Base-by-base conservation (phyloP, 768 basidiomycete genomes). In the Suillus subluteus region DNA sequence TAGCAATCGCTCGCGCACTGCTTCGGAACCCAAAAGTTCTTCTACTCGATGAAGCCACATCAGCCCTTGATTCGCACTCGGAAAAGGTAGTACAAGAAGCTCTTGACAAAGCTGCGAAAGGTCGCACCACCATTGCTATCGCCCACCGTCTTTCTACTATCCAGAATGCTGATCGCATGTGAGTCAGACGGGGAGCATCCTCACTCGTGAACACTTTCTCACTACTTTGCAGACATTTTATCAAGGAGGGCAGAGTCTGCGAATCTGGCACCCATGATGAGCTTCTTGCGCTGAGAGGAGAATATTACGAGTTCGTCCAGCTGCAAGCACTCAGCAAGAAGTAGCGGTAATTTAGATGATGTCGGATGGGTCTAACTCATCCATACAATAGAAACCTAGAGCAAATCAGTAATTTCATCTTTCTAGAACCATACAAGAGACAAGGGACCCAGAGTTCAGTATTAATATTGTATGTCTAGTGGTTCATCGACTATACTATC, bases 21-120 rank as follows among this genome's bases (percentile, higher is more conserved):
- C 82, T 98, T 35, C 87, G 94, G 16, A 94, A 96, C 72, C 96
- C 96, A 32, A 92, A 91, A 73, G 94, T 98, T 58, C 82, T 98
- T 62, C 81, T 96, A 21, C 79, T 96, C 67, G 94, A 96, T 75
- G 94, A 96, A 79, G 94, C 94, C 6, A 96, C 94, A 0, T 95
- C 93, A 54, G 94, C 95, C 1, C 85, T 98, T 43, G 96, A 96
- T 75, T 93, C 92, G 9, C 90, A 89, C 72, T 94, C 92, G 23
- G 96, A 98, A 79, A 94, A 93, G 77, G 90, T 99, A 58, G 98
- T 99, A 7, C 97, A 99, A 74, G 91, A 87, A 9, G 98, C 98
- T 4, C 84, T 99, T 35, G 98, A 99, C 78, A 86, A 88, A 73
- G 98, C 96, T 9, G 90, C 95, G 4, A 92, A 88, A 79, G 96